Evolutionary conservation across 352 stramenopile genomes (phyloP).

Genomic region (Synura sp.): DNA sequence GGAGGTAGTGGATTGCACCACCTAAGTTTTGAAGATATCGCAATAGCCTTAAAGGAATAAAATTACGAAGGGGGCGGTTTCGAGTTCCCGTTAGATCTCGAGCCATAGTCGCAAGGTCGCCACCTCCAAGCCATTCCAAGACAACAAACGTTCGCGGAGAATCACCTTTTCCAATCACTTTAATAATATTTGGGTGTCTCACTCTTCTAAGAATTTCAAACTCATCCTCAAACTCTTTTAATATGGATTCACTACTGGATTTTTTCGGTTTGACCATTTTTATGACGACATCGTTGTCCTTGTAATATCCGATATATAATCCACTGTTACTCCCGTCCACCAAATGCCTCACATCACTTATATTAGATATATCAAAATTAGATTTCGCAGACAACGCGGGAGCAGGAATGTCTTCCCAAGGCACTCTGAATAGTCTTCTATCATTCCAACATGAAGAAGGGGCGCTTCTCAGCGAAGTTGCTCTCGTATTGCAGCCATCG

Average conservation of each 20-base stretch:
- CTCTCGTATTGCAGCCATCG: too few relatives aligned
- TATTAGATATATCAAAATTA: too few relatives aligned
- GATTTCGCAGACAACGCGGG: too few relatives aligned
- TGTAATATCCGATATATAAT: background rate
- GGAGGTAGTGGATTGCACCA: slow-evolving; percentile 3
- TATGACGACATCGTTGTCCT: background rate
- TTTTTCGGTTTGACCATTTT: slow-evolving; percentile 19
- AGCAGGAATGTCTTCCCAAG: too few relatives aligned
- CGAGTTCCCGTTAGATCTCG: background rate
- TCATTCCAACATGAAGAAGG: too few relatives aligned
- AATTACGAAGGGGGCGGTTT: background rate
- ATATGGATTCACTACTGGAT: background rate
- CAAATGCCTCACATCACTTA: slow-evolving; percentile 16
- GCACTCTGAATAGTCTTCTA: too few relatives aligned
- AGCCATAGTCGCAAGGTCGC: background rate
- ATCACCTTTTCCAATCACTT: background rate
- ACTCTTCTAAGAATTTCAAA: background rate
- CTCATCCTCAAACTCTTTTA: slow-evolving; percentile 28
- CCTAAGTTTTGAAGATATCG: background rate
- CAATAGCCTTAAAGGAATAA: background rate
- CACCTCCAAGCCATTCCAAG: background rate
- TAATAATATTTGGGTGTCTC: slow-evolving; percentile 15
- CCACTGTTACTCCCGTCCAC: slow-evolving; percentile 20
- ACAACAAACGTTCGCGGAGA: slow-evolving; percentile 1
- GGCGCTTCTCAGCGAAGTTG: too few relatives aligned